A percentile compares a stretch with the other conserved stretches of the same genome.
Evolutionary conservation across 805 yeast species (phyloP).

Genomic region (Suhomyces pyralidae): DNA sequence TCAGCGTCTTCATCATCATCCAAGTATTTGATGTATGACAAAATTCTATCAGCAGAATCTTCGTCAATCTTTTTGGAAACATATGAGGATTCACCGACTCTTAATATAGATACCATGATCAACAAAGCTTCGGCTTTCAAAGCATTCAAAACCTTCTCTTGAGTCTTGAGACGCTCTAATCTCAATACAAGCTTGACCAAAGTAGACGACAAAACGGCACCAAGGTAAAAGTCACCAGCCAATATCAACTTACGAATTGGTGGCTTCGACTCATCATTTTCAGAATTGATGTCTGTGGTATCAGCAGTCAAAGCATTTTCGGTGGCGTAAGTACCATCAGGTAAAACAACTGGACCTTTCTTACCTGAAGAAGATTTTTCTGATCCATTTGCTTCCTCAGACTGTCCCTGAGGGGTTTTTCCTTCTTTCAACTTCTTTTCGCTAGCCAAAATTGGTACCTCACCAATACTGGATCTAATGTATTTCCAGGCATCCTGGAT

Average conservation of each 20-base stretch:
- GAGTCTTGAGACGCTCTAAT: conserved; percentile 54
- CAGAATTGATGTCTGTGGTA: conserved; percentile 10
- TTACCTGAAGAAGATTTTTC: conserved; percentile 11
- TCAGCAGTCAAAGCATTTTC: conserved; percentile 73
- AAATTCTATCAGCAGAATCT: conserved; percentile 92
- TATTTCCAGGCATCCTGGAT: conserved; percentile 85
- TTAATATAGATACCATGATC: conserved; percentile 83
- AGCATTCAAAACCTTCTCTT: conserved; percentile 66
- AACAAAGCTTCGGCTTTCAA: conserved; percentile 92
- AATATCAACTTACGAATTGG: conserved; percentile 79
- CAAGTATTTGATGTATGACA: conserved; percentile 80
- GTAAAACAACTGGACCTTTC: conserved; percentile 78
- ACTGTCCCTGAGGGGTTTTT: conserved; percentile 27
- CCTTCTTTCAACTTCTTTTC: conserved; percentile 46
- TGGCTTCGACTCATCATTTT: conserved; percentile 46
- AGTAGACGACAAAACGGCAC: conserved; percentile 83
- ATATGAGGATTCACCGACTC: conserved; percentile 75
- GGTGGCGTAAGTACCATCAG: conserved; percentile 99
- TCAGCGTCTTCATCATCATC: conserved; percentile 58
- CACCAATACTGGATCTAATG: conserved; percentile 80
- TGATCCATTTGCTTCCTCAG: conserved; percentile 24
- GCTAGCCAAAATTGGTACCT: conserved; percentile 80
- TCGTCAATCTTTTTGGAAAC: conserved; percentile 83
- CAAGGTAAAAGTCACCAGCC: conserved; percentile 87
- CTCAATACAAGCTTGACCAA: conserved; percentile 84